Evolutionary conservation across 1,139 yeast species (phyloP), one percentile per base, ranked within the genome.

Genomic region (Yamadazyma atmosphaerica): DNA sequence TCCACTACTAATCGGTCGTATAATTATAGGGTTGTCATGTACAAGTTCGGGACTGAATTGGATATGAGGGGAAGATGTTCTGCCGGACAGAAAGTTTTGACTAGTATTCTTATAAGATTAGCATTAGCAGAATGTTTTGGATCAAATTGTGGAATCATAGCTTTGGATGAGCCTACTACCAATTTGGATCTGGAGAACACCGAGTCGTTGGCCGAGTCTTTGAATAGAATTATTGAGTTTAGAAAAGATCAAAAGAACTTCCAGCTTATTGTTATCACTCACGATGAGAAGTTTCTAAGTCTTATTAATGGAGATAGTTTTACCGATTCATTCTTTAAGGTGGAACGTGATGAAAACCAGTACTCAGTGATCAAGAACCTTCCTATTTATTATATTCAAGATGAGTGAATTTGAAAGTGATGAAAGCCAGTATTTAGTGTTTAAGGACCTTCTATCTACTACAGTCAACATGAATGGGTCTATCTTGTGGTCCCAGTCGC

Each of bases 41-140:
- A 82, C 45, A 94, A 94, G 56, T 88, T 86, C 51, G 94, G 86
- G 39, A 85, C 82, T 1, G 98, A 92, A 58, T 68, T 94, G 34
- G 99, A 94, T 55, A 94, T 94, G 99, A 76, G 98, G 47, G 99
- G 98, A 0, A 69, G 98, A 41, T 94, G 99, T 60, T 88, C 97
- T 2, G 98, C 98, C 0, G 99, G 99, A 1, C 99, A 94, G 60
- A 88, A 89, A 56, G 98, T 94, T 2, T 67, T 94, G 39, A 96
- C 98, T 0, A 84, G 95, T 40, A 89, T 94, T 38, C 81, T 94
- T 27, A 90, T 94, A 38, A 73, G 99, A 39, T 68, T 94, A 42
- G 97, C 98, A 0, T 67, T 94, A 36, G 95, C 98, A 0, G 98
- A 94, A 60, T 88, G 98, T 55, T 92, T 94, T 67, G 98, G 98